Conservation (phyloP, 805 yeast genomes). For the Yarrowia sp. region DNA sequence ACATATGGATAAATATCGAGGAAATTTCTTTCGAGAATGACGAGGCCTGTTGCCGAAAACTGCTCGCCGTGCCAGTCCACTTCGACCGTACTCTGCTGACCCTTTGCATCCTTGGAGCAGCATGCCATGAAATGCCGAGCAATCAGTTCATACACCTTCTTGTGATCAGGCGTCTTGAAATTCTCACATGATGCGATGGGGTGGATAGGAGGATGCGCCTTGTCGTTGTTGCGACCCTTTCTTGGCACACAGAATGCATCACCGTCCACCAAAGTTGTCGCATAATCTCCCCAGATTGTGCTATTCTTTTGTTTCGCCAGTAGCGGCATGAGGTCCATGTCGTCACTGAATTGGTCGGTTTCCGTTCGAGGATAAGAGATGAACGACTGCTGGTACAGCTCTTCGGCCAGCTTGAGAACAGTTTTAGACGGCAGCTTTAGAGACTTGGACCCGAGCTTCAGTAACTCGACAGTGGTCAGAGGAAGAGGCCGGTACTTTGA, state of each 20-base stretch:
- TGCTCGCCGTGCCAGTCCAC: conserved; percentile 76
- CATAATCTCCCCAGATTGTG: conserved; percentile 70
- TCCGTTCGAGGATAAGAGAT: conserved; percentile 97
- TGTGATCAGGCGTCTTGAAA: conserved; percentile 49
- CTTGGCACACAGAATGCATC: conserved; percentile 65
- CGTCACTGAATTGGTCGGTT: conserved; percentile 78
- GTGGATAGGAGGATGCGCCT: conserved; percentile 98
- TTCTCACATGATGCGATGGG: conserved; percentile 52
- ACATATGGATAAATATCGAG: conserved; percentile 76
- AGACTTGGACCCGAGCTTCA: conserved; percentile 73
- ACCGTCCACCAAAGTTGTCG: conserved; percentile 45
- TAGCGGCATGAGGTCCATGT: conserved; percentile 65
- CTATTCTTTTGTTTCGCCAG: conserved; percentile 60
- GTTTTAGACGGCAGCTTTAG: conserved; percentile 78
- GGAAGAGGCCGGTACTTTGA: conserved; percentile 83
- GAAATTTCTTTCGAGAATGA: conserved; percentile 70
- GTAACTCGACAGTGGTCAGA: conserved; percentile 88
- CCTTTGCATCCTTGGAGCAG: conserved; percentile 88
- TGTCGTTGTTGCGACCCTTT: conserved; percentile 79
- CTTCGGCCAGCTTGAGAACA: conserved; percentile 75
- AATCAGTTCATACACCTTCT: conserved; percentile 79
- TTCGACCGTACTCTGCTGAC: conserved; percentile 59
- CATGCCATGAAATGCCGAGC: conserved; percentile 85
- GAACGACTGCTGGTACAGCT: conserved; percentile 78
- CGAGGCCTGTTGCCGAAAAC: conserved; percentile 71